These are phyloP conservation scores for Chlorella sp. DNA, from an alignment of 139 green algal genomes.

Conservation along the genomic window DNA sequence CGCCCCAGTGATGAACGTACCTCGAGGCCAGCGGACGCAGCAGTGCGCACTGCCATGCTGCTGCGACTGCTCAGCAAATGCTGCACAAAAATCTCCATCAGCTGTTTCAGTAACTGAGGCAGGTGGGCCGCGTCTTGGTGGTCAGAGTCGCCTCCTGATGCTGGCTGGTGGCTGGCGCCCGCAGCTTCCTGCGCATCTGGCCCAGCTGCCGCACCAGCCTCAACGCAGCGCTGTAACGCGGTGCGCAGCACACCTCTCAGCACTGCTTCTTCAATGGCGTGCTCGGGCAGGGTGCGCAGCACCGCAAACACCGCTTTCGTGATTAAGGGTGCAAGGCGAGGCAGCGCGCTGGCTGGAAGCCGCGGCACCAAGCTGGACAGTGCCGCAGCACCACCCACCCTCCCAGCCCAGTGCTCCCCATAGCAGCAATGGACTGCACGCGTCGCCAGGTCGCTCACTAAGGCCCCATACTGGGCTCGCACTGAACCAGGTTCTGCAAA, in stretches of 20 bases:
- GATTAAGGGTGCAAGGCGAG: conserved; percentile 43
- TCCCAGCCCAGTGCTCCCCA: conserved; percentile 80
- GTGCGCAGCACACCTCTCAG: not conserved
- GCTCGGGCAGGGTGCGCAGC: conserved; percentile 75
- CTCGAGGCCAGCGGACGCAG: not conserved
- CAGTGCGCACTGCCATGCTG: conserved; percentile 5
- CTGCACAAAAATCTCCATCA: conserved; percentile 33
- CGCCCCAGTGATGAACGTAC: too few relatives aligned
- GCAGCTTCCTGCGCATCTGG: not conserved
- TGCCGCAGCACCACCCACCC: conserved; percentile 83
- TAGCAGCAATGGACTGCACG: conserved; percentile 92
- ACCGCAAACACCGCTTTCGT: conserved; percentile 79
- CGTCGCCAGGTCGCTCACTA: conserved; percentile 84
- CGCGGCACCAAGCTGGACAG: conserved; percentile 45
- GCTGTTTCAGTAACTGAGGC: not conserved
- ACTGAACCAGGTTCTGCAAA: too few relatives aligned
- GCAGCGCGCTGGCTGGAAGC: conserved; percentile 63
- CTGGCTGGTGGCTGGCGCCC: not conserved
- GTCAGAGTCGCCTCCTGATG: not conserved
- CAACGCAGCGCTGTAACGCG: not conserved
- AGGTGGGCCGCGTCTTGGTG: not conserved
- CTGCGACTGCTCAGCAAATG: conserved; percentile 29
- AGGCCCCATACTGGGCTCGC: conserved; percentile 9
- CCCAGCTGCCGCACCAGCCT: not conserved
- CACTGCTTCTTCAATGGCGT: conserved; percentile 45